Base-by-base conservation (phyloP, 768 basidiomycete species). In the Leccinum sublutescens region DNA sequence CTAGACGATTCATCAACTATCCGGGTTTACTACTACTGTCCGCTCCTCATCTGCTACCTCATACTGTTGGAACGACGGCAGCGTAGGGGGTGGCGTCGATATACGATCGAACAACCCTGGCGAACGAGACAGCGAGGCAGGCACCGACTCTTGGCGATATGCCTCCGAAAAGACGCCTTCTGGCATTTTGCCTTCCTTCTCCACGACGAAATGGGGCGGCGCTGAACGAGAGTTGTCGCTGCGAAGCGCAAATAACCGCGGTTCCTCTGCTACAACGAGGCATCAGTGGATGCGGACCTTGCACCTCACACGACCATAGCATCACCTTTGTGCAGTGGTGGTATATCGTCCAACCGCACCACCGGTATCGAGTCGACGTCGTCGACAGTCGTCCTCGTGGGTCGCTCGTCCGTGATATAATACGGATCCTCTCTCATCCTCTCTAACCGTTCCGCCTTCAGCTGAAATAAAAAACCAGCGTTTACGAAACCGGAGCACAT, bases 301-400 rank as follows among this genome's bases (percentile, higher is more conserved):
- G 27, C 51, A 12, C 14, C 0, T 33, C 27, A 0, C 14, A 5
- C n/a, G 9, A 21, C 29, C 6, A 10, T 4, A 15, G 51, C 36
- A 7, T 56, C 54, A 74, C 76, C 72, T 75, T 73, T 75, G 49
- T 66, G 64, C 17, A 75, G 55, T 1, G 74, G 75, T 2, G 83
- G 86, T 73, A 91, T 80, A 58, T 82, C 85, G 45, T 96, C 91
- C 50, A 98, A 75, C 60, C 79, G 83, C 31, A 98, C 92, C 23
- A 99, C 85, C 1, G 96, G 95, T 74, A 98, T 98, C 9, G 87
- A 84, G 65, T 97, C 94, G n/a, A 97, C 64, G 68, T 97, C 93
- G 12, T 84, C 81, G 8, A 74, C 61, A 3, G 29, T 43, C 27
- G 56, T 55, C 55, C 73, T 77, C 62, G 78, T 68, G 1, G 82